Percentiles rank a stretch among this genome's conserved stretches.
Conservation (phyloP, 1,284 basidiomycete genomes). For the Boletus smithii region DNA sequence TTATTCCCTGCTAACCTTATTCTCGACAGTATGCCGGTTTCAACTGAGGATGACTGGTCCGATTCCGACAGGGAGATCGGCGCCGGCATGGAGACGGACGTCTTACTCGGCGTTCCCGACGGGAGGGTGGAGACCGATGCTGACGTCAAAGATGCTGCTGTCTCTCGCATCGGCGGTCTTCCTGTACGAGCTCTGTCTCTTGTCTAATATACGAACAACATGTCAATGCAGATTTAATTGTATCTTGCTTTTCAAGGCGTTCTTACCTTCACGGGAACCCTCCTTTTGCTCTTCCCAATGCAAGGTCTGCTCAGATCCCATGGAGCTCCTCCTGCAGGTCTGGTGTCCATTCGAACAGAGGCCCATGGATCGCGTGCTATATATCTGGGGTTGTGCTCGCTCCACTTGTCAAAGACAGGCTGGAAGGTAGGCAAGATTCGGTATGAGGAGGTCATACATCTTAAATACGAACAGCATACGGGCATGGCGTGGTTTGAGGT, state of each 20-base stretch:
- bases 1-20: conserved; percentile 20
- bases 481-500: conserved; percentile 71
- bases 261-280: conserved; percentile 53
- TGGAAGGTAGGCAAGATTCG: conserved; percentile 57
- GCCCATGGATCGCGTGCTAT: conserved; percentile 74
- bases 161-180: conserved; percentile 81
- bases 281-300: conserved; percentile 58
- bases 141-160: conserved; percentile 68
- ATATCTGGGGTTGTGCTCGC: conserved; percentile 75
- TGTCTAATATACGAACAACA: conserved; percentile 37
- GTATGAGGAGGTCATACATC: conserved; percentile 6
- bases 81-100: conserved; percentile 61
- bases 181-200: conserved; percentile 66
- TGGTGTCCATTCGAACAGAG: conserved; percentile 85
- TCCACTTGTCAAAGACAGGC: conserved; percentile 65
- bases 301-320: conserved; percentile 63
- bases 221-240: conserved; percentile 31
- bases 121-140: conserved; percentile 52
- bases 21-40: conserved; percentile 35
- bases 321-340: conserved; percentile 77
- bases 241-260: conserved; percentile 45
- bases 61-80: conserved; percentile 66
- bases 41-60: conserved; percentile 62
- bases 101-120: conserved; percentile 75
- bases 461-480: conserved; percentile 52